Evolutionary conservation across 306 rosid species (phyloP).

Genomic region (Boehmeria nivea): DNA sequence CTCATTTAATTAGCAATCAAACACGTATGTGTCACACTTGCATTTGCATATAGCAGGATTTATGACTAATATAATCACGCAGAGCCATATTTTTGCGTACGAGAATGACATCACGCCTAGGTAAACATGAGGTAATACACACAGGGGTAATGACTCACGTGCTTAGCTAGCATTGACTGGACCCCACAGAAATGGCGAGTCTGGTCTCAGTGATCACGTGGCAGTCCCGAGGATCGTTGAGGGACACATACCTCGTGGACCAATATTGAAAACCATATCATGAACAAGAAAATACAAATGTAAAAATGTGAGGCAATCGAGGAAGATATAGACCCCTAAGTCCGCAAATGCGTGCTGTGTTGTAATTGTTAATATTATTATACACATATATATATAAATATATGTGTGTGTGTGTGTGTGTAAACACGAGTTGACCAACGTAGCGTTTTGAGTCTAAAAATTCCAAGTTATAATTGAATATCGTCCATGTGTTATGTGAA

Average conservation of each 20-base stretch:
- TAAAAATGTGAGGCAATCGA: background rate
- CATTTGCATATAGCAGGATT: too few relatives aligned
- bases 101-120: constrained; percentile 26
- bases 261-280: constrained; percentile 5
- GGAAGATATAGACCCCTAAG: background rate
- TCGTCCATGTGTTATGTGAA: constrained; percentile 1
- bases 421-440: constrained; percentile 26
- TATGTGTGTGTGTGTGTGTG: constrained; percentile 8
- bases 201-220: constrained; percentile 22
- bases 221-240: too few relatives aligned
- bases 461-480: background rate
- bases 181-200: constrained; percentile 5
- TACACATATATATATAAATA: too few relatives aligned
- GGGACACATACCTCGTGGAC: constrained; percentile 9
- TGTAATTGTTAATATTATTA: background rate
- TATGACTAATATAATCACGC: too few relatives aligned
- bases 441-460: constrained; percentile 1
- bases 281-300: background rate
- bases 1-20: too few relatives aligned
- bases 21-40: too few relatives aligned
- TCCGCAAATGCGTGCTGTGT: background rate
- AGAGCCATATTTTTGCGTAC: too few relatives aligned
- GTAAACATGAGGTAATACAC: constrained; percentile 16
- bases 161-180: too few relatives aligned
- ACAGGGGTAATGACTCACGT: background rate